Evolutionary conservation across 768 basidiomycete genomes (phyloP).

Genomic region (Albatrellus ellisii): DNA sequence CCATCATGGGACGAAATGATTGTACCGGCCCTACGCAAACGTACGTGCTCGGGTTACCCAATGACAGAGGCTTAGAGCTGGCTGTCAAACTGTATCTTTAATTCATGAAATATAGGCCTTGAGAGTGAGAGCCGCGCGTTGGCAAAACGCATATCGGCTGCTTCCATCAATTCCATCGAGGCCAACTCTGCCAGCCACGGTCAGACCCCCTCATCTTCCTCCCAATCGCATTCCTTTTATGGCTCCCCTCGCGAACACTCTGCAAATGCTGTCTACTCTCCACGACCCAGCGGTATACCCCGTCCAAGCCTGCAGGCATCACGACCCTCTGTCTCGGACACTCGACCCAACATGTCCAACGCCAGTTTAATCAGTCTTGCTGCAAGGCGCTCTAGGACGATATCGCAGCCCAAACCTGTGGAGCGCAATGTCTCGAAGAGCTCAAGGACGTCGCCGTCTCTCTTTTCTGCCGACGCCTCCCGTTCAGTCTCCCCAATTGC

Average conservation of each 20-base stretch:
- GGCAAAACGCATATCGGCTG: constrained; percentile 61
- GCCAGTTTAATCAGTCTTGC: constrained; percentile 11
- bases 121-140: constrained; percentile 72
- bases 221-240: constrained; percentile 14
- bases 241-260: constrained; percentile 15
- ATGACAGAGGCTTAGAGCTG: constrained; percentile 5
- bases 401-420: constrained; percentile 45
- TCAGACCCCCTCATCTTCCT: constrained; percentile 6
- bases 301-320: constrained; percentile 29
- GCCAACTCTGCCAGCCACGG: constrained; percentile 18
- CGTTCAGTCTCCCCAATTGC: constrained; percentile 12
- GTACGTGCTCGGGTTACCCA: constrained; percentile 23
- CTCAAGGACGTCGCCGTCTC: constrained; percentile 24
- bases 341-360: constrained; percentile 9
- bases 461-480: constrained; percentile 21
- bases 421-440: constrained; percentile 24
- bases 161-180: constrained; percentile 48
- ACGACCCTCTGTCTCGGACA: constrained; percentile 19
- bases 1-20: constrained; percentile 75
- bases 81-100: constrained; percentile 8
- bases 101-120: constrained; percentile 37
- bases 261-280: constrained; percentile 17
- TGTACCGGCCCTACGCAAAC: constrained; percentile 66
- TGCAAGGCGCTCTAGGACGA: constrained; percentile 47
- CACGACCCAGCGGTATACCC: constrained; percentile 33